Conservation (phyloP, 106 monocot species). For the Hemerocallis citrina region DNA sequence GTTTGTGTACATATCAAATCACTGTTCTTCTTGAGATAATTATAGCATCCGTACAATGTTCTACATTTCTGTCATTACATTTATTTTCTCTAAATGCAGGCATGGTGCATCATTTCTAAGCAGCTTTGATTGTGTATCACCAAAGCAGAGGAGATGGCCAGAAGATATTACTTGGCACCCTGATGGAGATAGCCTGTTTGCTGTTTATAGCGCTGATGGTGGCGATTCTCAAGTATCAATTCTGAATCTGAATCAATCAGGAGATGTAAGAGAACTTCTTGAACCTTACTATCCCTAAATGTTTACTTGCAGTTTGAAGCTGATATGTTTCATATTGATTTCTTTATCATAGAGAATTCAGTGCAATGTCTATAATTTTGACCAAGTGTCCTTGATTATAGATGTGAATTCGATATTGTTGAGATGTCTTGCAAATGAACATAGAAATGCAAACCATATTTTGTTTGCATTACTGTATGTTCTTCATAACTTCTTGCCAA, state of each 20-base stretch:
- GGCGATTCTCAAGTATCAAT: slow-evolving; percentile 64
- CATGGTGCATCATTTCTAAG: slow-evolving; percentile 40
- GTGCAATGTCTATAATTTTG: neutral
- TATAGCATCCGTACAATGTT: neutral
- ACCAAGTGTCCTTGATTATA: neutral
- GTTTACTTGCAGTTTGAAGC: neutral
- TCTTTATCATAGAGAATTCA: neutral
- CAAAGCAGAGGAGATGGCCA: slow-evolving; percentile 79
- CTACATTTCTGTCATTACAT: neutral
- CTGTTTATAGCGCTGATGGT: slow-evolving; percentile 65
- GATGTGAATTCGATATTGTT: neutral
- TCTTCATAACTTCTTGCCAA: too few relatives aligned
- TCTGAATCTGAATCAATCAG: slow-evolving; percentile 36
- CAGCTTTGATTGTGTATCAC: slow-evolving; percentile 53
- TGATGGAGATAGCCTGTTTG: slow-evolving; percentile 57
- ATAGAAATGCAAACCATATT: neutral
- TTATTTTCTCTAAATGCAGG: slow-evolving; percentile 23
- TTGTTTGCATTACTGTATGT: too few relatives aligned
- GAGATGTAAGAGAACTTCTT: slow-evolving; percentile 35
- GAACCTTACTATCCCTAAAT: neutral
- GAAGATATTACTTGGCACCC: slow-evolving; percentile 92
- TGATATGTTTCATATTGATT: neutral
- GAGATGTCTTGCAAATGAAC: neutral
- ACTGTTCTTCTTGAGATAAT: neutral
- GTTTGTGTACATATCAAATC: neutral